Percentiles rank a stretch among this genome's conserved stretches.
These are phyloP conservation scores for Colletotrichum camelliae DNA, from an alignment of 2,329 filamentous ascomycete species.

Conservation along the genomic window DNA sequence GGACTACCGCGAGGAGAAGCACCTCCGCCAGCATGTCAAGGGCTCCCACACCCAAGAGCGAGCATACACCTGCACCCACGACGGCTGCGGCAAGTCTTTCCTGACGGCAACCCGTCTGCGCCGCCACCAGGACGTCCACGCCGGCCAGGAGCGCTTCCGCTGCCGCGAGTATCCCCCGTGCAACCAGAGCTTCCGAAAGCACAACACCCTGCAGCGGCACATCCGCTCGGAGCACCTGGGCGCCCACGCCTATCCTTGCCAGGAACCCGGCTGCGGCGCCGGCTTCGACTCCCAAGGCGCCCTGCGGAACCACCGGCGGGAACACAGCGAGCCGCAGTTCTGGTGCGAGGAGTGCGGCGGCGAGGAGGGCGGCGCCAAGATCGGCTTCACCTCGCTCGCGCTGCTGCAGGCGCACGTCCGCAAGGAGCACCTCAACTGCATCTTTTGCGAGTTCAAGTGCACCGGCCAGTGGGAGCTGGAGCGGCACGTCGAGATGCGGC, in stretches of 20 bases:
- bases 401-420: conserved; percentile 77
- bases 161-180: conserved; percentile 76
- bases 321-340: conserved; percentile 74
- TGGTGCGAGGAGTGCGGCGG: conserved; percentile 78
- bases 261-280: conserved; percentile 62
- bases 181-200: conserved; percentile 82
- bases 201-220: conserved; percentile 84
- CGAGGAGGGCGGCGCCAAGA: conserved; percentile 43
- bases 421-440: conserved; percentile 76
- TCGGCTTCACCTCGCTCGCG: conserved; percentile 74
- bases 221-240: conserved; percentile 78
- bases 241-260: conserved; percentile 74
- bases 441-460: conserved; percentile 75
- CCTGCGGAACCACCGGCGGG: conserved; percentile 73
- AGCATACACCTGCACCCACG: conserved; percentile 71
- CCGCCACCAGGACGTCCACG: conserved; percentile 79
- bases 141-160: conserved; percentile 75
- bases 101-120: conserved; percentile 79
- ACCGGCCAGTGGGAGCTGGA: conserved; percentile 71
- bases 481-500: conserved; percentile 78
- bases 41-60: conserved; percentile 77
- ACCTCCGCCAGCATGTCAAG: conserved; percentile 85
- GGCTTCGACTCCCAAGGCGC: conserved; percentile 77
- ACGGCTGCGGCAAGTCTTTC: conserved; percentile 80
- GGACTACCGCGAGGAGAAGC: conserved; percentile 84